Evolutionary conservation across 208 protist genomes (phyloP).

Genomic region (Crithidia acanthocephali): DNA sequence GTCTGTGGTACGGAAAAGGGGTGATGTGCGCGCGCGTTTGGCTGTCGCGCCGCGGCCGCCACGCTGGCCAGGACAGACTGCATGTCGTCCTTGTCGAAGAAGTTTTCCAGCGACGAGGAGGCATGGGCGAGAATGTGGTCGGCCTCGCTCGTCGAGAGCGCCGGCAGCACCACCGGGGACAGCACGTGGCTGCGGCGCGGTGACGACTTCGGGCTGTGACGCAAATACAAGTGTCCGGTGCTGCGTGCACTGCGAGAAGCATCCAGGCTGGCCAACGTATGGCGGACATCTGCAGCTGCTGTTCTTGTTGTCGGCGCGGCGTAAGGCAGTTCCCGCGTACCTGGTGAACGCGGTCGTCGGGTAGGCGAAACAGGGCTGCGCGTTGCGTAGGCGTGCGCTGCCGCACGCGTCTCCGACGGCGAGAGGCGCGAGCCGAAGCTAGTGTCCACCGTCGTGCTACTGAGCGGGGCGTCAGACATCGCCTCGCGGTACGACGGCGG

Average conservation of each 20-base stretch:
- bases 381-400: background rate
- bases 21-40: background rate
- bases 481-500: slow-evolving; percentile 5
- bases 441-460: background rate
- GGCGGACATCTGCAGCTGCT: no score
- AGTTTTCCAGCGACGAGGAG: slow-evolving; percentile 16
- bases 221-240: slow-evolving; percentile 13
- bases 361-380: background rate
- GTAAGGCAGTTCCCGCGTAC: no score
- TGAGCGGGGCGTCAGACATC: background rate
- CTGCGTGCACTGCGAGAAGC: no score
- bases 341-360: no score
- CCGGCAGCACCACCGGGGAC: slow-evolving; percentile 20
- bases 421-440: background rate
- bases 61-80: slow-evolving; percentile 21
- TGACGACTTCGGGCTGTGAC: slow-evolving; percentile 9
- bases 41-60: background rate
- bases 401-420: background rate
- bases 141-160: slow-evolving; percentile 17
- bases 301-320: no score
- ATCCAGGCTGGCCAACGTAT: no score
- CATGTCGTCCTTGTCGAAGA: slow-evolving; percentile 27
- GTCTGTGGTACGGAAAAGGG: background rate
- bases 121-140: slow-evolving; percentile 7
- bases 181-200: slow-evolving; percentile 6